phyloP scores from a whole-genome alignment of 768 basidiomycete species.

The Boletus vinaceobasis region DNA sequence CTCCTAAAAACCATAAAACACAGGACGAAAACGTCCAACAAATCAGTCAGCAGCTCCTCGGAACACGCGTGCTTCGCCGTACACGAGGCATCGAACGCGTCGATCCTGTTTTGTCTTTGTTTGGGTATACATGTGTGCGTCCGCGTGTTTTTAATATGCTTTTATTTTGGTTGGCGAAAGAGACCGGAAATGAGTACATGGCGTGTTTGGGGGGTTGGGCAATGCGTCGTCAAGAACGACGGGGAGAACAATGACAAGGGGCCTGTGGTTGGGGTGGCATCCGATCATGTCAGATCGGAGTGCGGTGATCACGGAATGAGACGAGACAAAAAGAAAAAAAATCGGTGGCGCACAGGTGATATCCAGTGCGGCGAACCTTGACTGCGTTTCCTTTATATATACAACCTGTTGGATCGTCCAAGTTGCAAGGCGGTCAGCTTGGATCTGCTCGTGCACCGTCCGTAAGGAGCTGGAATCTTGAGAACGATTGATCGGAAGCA shows the following conservation, averaged over 20 bases:
- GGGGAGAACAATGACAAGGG: neutral
- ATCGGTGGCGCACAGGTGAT: neutral
- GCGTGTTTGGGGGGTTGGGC: neutral
- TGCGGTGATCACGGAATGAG: conserved; percentile 4
- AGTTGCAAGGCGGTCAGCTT: neutral
- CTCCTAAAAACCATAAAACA: neutral
- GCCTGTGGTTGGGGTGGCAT: conserved; percentile 3
- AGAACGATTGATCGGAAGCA: too few relatives aligned
- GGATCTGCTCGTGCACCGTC: neutral
- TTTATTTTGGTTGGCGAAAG: neutral
- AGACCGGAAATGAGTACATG: neutral
- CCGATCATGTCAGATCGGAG: neutral
- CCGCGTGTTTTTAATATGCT: neutral
- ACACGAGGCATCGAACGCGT: neutral
- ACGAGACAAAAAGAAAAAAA: neutral
- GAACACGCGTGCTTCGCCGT: neutral
- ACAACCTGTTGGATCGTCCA: neutral
- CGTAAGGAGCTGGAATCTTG: too few relatives aligned
- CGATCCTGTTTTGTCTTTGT: neutral
- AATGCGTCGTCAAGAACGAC: conserved; percentile 1
- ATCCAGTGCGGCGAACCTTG: neutral
- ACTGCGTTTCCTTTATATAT: neutral
- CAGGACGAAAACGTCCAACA: too few relatives aligned
- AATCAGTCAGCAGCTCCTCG: neutral
- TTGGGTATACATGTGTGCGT: neutral